These are phyloP conservation scores for Herpetomonas tarakana DNA, from an alignment of 208 protist genomes.

Conservation along the genomic window DNA sequence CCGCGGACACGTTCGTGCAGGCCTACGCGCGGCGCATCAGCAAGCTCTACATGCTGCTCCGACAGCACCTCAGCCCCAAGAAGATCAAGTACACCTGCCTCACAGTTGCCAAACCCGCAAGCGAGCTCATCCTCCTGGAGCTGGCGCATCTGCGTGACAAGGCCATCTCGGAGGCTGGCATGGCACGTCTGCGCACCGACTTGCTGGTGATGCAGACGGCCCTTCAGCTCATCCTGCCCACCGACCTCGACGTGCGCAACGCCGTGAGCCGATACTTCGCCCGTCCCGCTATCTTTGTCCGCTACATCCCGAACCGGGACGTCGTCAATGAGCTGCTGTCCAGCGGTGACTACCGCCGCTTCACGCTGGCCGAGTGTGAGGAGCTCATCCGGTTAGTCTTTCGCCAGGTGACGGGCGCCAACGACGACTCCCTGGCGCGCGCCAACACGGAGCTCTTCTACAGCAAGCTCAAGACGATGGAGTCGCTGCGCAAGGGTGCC, in stretches of 20 bases:
- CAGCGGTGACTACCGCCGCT: slow-evolving; percentile 67
- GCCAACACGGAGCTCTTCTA: slow-evolving; percentile 58
- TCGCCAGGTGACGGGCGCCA: slow-evolving; percentile 55
- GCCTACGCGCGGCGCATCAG: slow-evolving; percentile 70
- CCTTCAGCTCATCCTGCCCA: slow-evolving; percentile 66
- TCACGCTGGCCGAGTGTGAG: slow-evolving; percentile 64
- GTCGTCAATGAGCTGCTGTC: slow-evolving; percentile 77
- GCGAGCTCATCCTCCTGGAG: slow-evolving; percentile 74
- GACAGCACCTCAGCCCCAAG: slow-evolving; percentile 47
- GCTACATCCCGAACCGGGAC: slow-evolving; percentile 72
- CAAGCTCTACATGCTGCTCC: slow-evolving; percentile 70
- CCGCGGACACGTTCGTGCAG: slow-evolving; percentile 83
- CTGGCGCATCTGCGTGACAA: slow-evolving; percentile 82
- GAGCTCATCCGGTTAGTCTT: slow-evolving; percentile 81
- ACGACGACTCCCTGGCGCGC: slow-evolving; percentile 45
- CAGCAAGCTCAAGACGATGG: slow-evolving; percentile 36
- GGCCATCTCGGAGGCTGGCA: slow-evolving; percentile 59
- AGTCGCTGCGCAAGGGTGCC: slow-evolving; percentile 7
- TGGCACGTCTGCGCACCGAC: slow-evolving; percentile 53
- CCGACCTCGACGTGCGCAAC: slow-evolving; percentile 64
- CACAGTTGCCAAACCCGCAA: slow-evolving; percentile 66
- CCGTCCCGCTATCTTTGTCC: slow-evolving; percentile 68
- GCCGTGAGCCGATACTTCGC: slow-evolving; percentile 58
- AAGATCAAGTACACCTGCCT: slow-evolving; percentile 73
- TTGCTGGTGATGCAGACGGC: slow-evolving; percentile 76